These are phyloP conservation scores for Dacryopinax primogenitus DNA, from an alignment of 768 basidiomycete genomes.

Conservation along the genomic window DNA sequence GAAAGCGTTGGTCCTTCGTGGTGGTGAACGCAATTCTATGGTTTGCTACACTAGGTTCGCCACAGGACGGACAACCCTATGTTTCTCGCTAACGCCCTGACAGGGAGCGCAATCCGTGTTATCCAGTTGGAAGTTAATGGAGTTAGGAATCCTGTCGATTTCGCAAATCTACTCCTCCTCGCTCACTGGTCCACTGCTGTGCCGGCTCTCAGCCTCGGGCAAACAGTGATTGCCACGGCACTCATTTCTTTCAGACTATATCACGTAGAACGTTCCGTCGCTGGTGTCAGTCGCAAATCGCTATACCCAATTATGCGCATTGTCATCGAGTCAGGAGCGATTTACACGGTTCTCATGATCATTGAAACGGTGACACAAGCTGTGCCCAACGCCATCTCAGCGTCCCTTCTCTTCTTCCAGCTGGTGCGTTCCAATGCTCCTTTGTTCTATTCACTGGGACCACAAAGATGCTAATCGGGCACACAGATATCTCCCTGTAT, in stretches of 20 bases:
- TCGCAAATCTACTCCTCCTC: not conserved
- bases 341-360: not conserved
- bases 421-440: not conserved
- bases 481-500: not conserved
- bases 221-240: not conserved
- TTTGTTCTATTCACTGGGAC: not conserved
- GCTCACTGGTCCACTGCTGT: not conserved
- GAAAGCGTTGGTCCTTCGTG: not conserved
- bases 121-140: not conserved
- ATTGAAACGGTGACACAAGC: not conserved
- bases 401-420: conserved; percentile 1
- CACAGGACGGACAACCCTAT: not conserved
- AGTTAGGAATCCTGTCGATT: not conserved
- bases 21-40: not conserved
- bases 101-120: not conserved
- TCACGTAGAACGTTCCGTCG: not conserved
- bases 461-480: not conserved
- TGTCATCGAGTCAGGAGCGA: not conserved
- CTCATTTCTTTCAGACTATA: not conserved
- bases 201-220: not conserved
- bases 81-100: not conserved
- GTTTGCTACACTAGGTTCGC: not conserved
- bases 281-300: not conserved
- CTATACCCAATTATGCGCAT: not conserved
- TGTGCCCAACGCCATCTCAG: not conserved